A percentile compares a stretch with the other conserved stretches of the same genome.
Conservation (phyloP, 1,284 basidiomycete genomes). For the Phylloporus sp. region DNA sequence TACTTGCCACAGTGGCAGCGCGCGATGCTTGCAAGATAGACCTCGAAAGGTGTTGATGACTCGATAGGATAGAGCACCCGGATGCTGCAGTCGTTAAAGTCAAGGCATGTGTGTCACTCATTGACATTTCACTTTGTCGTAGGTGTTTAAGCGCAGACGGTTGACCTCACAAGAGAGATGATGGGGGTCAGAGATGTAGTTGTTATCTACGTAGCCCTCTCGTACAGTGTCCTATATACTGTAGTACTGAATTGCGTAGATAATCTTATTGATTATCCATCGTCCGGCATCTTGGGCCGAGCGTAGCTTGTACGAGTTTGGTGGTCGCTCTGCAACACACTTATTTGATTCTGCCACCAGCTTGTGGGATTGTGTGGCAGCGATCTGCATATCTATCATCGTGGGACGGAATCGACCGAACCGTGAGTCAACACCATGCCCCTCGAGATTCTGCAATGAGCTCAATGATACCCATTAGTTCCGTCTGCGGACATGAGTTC, state of each 20-base stretch:
- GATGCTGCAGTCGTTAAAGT: constrained; percentile 80
- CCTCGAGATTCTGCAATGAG: background rate
- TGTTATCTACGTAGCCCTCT: no score
- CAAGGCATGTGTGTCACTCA: constrained; percentile 45
- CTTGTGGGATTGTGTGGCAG: constrained; percentile 81
- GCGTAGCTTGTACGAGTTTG: no score
- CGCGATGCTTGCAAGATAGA: no score
- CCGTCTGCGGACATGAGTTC: constrained; percentile 82
- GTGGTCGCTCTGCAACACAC: no score
- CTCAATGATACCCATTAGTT: constrained; percentile 43
- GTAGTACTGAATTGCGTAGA: background rate
- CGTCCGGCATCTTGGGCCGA: no score
- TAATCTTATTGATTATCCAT: background rate
- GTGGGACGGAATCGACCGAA: constrained; percentile 46
- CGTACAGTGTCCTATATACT: no score
- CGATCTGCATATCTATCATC: constrained; percentile 82
- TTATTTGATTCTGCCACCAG: no score
- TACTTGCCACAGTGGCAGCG: no score
- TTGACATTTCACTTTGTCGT: no score
- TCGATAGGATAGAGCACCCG: constrained; percentile 61
- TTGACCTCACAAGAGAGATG: no score
- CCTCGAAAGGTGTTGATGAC: background rate
- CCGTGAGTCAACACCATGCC: constrained; percentile 32
- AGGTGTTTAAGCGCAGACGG: no score
- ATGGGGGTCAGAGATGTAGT: no score